Evolutionary conservation across 23 red algal genomes (phyloP).

Genomic region (Agarophyton chilense): DNA sequence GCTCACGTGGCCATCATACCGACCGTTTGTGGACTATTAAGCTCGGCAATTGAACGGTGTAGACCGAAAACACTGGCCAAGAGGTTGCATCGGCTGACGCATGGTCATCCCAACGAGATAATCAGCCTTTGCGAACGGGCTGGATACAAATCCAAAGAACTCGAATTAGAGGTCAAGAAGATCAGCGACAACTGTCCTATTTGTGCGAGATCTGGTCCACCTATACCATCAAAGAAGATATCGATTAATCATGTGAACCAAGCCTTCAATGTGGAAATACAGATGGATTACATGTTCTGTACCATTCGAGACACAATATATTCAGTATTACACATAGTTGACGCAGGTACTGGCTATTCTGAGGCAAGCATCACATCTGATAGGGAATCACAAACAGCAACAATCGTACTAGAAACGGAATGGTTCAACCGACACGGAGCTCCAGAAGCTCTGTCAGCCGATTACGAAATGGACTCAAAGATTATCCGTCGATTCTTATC

Average conservation of each 20-base stretch:
- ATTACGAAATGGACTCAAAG: constrained; percentile 6
- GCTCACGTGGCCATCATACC: not conserved
- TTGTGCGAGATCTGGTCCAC: not conserved
- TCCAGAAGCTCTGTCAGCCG: not conserved
- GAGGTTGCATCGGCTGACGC: not conserved
- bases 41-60: not conserved
- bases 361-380: constrained; percentile 13
- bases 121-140: not conserved
- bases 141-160: not conserved
- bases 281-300: constrained; percentile 14
- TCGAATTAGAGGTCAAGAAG: not conserved
- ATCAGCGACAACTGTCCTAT: not conserved
- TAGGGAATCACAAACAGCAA: not conserved
- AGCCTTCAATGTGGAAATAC: constrained; percentile 24
- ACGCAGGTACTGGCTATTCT: constrained; percentile 3
- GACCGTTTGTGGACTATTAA: not conserved
- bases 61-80: constrained; percentile 9
- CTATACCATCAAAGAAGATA: not conserved
- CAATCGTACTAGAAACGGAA: not conserved
- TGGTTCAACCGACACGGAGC: constrained; percentile 26
- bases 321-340: not conserved
- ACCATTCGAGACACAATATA: not conserved
- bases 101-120: not conserved
- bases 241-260: constrained; percentile 28
- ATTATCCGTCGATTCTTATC: too few relatives aligned